Evolutionary conservation across 2,329 filamentous ascomycete species (phyloP).

Genomic region (Cladosporium halotolerans): DNA sequence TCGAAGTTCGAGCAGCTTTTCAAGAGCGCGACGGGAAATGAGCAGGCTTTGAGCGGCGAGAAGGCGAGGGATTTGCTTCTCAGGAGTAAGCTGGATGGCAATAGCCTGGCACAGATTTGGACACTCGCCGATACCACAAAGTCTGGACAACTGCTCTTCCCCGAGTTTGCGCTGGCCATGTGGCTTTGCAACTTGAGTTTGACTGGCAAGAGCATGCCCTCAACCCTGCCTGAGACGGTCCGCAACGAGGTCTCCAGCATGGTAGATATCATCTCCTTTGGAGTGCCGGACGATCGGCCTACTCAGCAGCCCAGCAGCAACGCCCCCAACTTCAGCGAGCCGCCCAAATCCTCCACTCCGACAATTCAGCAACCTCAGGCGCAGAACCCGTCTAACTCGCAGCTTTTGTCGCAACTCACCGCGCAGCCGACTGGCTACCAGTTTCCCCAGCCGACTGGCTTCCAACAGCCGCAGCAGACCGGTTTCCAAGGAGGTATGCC

Average conservation of each 20-base stretch:
- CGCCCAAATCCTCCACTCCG: constrained; percentile 35
- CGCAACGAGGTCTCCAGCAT: constrained; percentile 98
- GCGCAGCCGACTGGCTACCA: constrained; percentile 51
- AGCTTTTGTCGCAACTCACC: constrained; percentile 52
- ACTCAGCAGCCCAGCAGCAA: constrained; percentile 51
- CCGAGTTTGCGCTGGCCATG: constrained; percentile 96
- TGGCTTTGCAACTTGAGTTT: constrained; percentile 94
- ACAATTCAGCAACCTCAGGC: constrained; percentile 46
- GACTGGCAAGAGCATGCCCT: constrained; percentile 75
- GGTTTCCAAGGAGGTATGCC: constrained; percentile 55
- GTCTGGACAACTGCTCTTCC: constrained; percentile 91
- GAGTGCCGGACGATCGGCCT: constrained; percentile 63
- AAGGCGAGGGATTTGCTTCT: constrained; percentile 85
- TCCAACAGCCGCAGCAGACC: constrained; percentile 46
- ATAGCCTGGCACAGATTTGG: constrained; percentile 90
- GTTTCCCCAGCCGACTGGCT: constrained; percentile 48
- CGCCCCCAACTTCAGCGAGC: constrained; percentile 62
- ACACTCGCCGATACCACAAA: constrained; percentile 92
- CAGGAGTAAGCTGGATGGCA: constrained; percentile 80
- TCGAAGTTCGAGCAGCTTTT: constrained; percentile 96
- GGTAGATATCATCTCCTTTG: constrained; percentile 99
- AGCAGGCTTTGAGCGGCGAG: constrained; percentile 79
- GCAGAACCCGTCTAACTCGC: constrained; percentile 63
- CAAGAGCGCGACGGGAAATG: constrained; percentile 84
- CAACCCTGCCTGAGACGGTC: constrained; percentile 71